phyloP scores from a whole-genome alignment of 345 rosid species.

The Moricandia arvensis region DNA sequence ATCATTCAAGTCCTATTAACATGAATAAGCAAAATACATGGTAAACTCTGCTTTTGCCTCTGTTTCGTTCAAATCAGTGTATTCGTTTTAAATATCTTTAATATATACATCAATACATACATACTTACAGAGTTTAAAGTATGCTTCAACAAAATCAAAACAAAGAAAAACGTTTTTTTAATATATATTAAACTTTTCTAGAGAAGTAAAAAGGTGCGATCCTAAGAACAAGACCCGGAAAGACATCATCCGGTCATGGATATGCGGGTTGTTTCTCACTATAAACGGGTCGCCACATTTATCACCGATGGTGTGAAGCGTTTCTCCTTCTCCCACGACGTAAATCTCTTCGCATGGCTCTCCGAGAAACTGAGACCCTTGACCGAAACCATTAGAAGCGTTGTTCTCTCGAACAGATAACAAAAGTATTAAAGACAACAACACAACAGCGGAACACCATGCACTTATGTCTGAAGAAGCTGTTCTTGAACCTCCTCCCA shows the following conservation, averaged over 20 bases:
- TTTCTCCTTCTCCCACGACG: conserved; percentile 80
- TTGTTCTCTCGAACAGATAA: conserved; percentile 48
- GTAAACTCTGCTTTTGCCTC: conserved; percentile 21
- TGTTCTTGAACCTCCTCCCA: conserved; percentile 26
- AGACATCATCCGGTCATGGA: conserved; percentile 29
- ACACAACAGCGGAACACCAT: conserved; percentile 59
- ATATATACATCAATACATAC: conserved; percentile 14
- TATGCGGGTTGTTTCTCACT: conserved; percentile 74
- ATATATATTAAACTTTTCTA: conserved; percentile 12
- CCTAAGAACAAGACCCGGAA: conserved; percentile 82
- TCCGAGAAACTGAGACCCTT: conserved; percentile 47
- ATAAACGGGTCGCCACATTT: conserved; percentile 82
- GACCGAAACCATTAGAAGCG: conserved; percentile 30
- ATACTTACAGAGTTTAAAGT: background rate
- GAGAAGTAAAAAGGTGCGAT: conserved; percentile 50
- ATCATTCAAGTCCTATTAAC: background rate
- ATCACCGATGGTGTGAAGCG: conserved; percentile 65
- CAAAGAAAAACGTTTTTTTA: background rate
- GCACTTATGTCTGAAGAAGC: conserved; percentile 51
- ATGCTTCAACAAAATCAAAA: conserved; percentile 5
- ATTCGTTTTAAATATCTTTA: background rate
- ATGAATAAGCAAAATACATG: background rate
- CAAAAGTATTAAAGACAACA: conserved; percentile 52
- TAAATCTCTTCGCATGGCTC: conserved; percentile 78
- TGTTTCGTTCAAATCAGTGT: conserved; percentile 22